Base-by-base conservation (phyloP, 139 green algal species). In the Tetradesmus lagerheimii region DNA sequence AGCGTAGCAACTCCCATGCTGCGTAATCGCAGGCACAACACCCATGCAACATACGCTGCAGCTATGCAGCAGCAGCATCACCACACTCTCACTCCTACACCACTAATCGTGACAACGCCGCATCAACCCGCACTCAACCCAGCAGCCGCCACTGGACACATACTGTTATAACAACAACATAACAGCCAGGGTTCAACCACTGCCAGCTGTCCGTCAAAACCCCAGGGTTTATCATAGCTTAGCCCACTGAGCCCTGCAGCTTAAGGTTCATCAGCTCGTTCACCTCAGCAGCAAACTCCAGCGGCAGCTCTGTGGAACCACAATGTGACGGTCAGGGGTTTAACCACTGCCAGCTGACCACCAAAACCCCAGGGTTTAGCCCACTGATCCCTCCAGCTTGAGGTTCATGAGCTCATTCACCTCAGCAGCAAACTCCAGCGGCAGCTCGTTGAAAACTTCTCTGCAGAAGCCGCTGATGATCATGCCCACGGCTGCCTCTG, bases 371-470 rank as follows among this genome's bases (percentile, higher is more conserved):
- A 29, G n/a, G 31, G 16, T n/a, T 89, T 93, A 99, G 14, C 98
- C 98, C 1, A 99, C 98, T 67, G 93, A 97, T 41, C 97, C 97
- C 92, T 99, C 98, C 82, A 99, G 95, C 96, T 99, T 99, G 15
- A 99, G 95, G 89, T 93, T 98, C 98, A 99, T 99, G 0, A 99
- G 94, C 92, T 98, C 95, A 88, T 99, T 99, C 53, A 99, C 98
- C 94, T 99, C 98, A 15, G 97, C 96, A 0, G 98, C 97, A 94
- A 99, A 99, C 93, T 99, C 98, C 64, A 99, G 82, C 0, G 98
- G 98, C 86, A 99, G 93, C 95, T 99, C 98, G 83, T 99, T 99
- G 95, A 99, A 99, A 25, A 99, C 98, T 90, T 99, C 98, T 5
- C 95, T 75, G 94, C 98, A 99, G 94, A 99, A 99, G 62, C 98